Evolutionary conservation across 345 rosid genomes (phyloP), one percentile per base, ranked within the genome.

Genomic region (Ricinus communis): DNA sequence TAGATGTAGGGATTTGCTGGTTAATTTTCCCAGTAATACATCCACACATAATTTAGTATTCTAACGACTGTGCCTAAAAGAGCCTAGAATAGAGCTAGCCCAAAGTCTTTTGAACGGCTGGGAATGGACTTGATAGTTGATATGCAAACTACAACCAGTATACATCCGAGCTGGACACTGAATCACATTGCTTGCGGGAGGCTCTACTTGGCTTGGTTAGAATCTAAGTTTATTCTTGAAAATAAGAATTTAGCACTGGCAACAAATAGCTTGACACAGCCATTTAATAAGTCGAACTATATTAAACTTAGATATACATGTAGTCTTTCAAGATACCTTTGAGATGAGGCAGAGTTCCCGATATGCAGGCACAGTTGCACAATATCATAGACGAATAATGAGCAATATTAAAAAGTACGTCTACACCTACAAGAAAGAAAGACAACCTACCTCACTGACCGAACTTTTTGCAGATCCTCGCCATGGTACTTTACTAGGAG

Each of bases 401-500:
- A n/a, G n/a, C n/a, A n/a, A n/a, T n/a, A n/a, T n/a, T n/a, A n/a
- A n/a, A 28, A 12, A 46, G 25, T 19, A 45, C 8, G 47, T 8
- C n/a, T 12, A 43, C 47, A 43, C 14, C 14, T 4, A 8, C 47
- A 43, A 43, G 9, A 43, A 12, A 57, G 33, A 54, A 33, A 33
- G 52, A 50, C 5, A 49, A 36, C 60, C 55, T 71, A 78, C 88
- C 85, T 85, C 88, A 62, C 68, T 78, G 27, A 77, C 68, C 74
- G 71, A 47, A 58, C 21, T 40, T 69, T 82, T 85, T 19, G 74
- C 71, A 47, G 84, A 68, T 38, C 82, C 88, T 68, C 85, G 81
- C 85, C 84, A 85, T 1, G 85, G 82, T 40, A 84, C 84, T 71
- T 78, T 76, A 54, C 84, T 74, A 6, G 85, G 85, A 41, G 81